These are phyloP conservation scores for Periconia sp. DNA, from an alignment of 2,329 filamentous ascomycete species.

Conservation along the genomic window DNA sequence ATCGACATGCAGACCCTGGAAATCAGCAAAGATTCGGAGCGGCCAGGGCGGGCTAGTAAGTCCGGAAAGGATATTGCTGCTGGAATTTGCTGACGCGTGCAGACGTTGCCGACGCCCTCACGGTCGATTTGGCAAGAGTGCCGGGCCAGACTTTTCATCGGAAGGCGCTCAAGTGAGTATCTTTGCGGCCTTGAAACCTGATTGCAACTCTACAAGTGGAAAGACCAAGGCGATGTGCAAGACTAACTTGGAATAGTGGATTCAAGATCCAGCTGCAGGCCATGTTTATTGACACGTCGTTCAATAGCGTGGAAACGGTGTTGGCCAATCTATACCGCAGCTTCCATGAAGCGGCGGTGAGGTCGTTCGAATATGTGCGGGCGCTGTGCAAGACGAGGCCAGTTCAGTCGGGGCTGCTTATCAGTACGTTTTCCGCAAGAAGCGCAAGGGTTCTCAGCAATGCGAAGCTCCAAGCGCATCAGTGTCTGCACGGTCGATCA, in stretches of 20 bases:
- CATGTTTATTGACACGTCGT: conserved; percentile 80
- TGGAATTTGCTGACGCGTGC: conserved; percentile 16
- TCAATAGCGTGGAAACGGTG: conserved; percentile 75
- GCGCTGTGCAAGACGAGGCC: conserved; percentile 64
- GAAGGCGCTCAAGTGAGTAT: conserved; percentile 72
- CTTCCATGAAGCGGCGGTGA: conserved; percentile 79
- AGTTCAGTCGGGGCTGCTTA: conserved; percentile 66
- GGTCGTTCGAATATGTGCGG: conserved; percentile 67
- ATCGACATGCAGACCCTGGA: conserved; percentile 79
- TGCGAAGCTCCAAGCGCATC: conserved; percentile 23
- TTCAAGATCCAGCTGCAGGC: conserved; percentile 86
- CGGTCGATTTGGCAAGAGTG: conserved; percentile 73
- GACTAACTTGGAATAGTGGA: conserved; percentile 48
- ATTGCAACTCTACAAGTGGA: neutral
- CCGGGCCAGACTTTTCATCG: conserved; percentile 81
- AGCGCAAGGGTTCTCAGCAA: conserved; percentile 17
- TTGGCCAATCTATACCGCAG: conserved; percentile 76
- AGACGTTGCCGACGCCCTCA: conserved; percentile 73
- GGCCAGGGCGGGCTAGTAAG: conserved; percentile 59
- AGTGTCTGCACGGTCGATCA: conserved; percentile 28
- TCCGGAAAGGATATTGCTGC: conserved; percentile 10
- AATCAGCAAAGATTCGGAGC: conserved; percentile 71
- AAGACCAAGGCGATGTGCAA: conserved; percentile 5
- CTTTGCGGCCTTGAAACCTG: neutral
- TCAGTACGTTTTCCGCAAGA: conserved; percentile 51